phyloP scores from a whole-genome alignment of 2,329 filamentous ascomycete genomes.

The Rutstroemia sp. region DNA sequence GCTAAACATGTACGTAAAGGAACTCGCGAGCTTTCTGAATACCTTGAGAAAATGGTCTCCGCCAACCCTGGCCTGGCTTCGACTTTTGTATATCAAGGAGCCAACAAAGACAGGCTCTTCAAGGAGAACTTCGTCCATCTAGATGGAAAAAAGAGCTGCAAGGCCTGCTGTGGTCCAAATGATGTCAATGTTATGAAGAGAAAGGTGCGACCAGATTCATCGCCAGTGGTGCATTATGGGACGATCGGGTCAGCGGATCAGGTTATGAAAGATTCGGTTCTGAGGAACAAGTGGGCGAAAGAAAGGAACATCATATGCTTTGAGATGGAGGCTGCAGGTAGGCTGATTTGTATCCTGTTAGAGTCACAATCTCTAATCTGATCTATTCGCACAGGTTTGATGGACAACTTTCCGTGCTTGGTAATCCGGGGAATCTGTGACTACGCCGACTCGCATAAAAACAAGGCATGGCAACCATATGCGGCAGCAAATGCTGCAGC shows the following conservation, averaged over 20 bases:
- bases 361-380: neutral
- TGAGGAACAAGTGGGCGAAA: constrained; percentile 2
- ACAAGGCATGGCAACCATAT: constrained; percentile 12
- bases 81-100: constrained; percentile 12
- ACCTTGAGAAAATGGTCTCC: neutral
- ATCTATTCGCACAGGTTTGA: neutral
- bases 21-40: neutral
- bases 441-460: constrained; percentile 15
- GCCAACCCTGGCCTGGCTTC: neutral
- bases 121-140: constrained; percentile 21
- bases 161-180: neutral
- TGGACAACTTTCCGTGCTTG: constrained; percentile 12
- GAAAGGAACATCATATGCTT: constrained; percentile 5
- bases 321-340: constrained; percentile 12
- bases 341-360: neutral
- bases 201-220: neutral
- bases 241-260: constrained; percentile 8
- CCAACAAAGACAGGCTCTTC: constrained; percentile 21
- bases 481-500: constrained; percentile 12
- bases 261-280: constrained; percentile 6
- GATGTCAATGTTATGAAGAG: neutral
- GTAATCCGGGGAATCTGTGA: constrained; percentile 13
- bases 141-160: neutral
- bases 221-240: constrained; percentile 32
- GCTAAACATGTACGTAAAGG: neutral